Evolutionary conservation across 805 yeast genomes (phyloP).

Genomic region (Candida easanensis): DNA sequence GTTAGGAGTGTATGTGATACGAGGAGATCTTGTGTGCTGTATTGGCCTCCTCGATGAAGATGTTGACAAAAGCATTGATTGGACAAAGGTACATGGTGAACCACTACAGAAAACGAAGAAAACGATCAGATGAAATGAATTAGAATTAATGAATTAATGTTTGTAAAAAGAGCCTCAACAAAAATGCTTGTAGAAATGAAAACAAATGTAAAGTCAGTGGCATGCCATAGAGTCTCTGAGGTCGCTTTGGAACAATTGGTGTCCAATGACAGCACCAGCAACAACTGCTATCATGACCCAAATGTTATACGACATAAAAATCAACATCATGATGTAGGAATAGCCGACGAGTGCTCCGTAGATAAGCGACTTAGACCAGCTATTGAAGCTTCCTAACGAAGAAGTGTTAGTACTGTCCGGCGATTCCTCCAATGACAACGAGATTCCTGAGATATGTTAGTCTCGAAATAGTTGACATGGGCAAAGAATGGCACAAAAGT

Average conservation of each 20-base stretch:
- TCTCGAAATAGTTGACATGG: background rate
- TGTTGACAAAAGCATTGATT: constrained; percentile 37
- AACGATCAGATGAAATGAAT: constrained; percentile 22
- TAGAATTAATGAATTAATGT: no score
- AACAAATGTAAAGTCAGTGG: constrained; percentile 13
- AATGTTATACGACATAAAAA: constrained; percentile 85
- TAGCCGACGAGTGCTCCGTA: constrained; percentile 69
- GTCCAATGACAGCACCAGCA: constrained; percentile 69
- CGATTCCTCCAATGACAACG: constrained; percentile 5
- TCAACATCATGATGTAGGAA: constrained; percentile 71
- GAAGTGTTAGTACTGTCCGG: constrained; percentile 5
- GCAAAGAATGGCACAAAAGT: background rate
- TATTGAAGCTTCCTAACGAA: constrained; percentile 14
- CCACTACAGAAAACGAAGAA: constrained; percentile 25
- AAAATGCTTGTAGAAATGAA: no score
- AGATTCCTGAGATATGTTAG: constrained; percentile 6
- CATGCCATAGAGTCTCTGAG: constrained; percentile 27
- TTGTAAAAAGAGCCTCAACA: no score
- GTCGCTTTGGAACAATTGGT: constrained; percentile 52
- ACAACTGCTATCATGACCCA: constrained; percentile 79
- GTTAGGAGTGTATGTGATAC: constrained; percentile 48
- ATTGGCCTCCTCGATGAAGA: constrained; percentile 51
- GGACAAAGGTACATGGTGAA: constrained; percentile 27
- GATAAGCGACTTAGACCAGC: constrained; percentile 37
- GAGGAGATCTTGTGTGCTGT: constrained; percentile 60